A percentile compares a stretch with the other conserved stretches of the same genome.
phyloP scores from a whole-genome alignment of 1,139 yeast genomes.

The Kodamaea sp. region DNA sequence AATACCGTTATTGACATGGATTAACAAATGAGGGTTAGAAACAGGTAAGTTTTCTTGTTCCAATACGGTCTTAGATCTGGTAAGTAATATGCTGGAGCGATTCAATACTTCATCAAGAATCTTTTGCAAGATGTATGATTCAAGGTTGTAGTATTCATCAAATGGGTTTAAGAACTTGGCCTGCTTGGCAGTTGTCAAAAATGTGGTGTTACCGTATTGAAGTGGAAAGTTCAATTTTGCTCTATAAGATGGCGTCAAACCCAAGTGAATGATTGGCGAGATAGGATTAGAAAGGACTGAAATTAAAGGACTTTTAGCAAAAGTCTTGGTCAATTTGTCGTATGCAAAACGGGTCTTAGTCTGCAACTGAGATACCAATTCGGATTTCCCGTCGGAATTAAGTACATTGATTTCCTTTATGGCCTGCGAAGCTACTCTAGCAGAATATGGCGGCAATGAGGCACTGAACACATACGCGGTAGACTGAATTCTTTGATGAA shows the following conservation, averaged over 20 bases:
- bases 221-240: slow-evolving; percentile 44
- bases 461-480: slow-evolving; percentile 93
- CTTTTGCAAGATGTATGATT: slow-evolving; percentile 61
- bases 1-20: slow-evolving; percentile 60
- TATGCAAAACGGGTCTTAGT: slow-evolving; percentile 22
- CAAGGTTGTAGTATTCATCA: slow-evolving; percentile 53
- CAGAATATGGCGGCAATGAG: slow-evolving; percentile 89
- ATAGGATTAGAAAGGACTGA: slow-evolving; percentile 56
- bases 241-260: slow-evolving; percentile 48
- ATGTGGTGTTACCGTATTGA: slow-evolving; percentile 46
- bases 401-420: slow-evolving; percentile 42
- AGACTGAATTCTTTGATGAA: slow-evolving; percentile 90
- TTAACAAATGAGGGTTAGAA: slow-evolving; percentile 64
- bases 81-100: slow-evolving; percentile 58
- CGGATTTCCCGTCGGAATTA: slow-evolving; percentile 38
- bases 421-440: slow-evolving; percentile 67
- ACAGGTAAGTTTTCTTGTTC: slow-evolving; percentile 79
- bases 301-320: slow-evolving; percentile 23
- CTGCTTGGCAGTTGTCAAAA: slow-evolving; percentile 42
- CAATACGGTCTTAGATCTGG: slow-evolving; percentile 68
- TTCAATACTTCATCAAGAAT: slow-evolving; percentile 57
- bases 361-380: slow-evolving; percentile 30
- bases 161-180: slow-evolving; percentile 35
- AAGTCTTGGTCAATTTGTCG: slow-evolving; percentile 16
- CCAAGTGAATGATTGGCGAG: slow-evolving; percentile 71